Percentiles rank a stretch among this genome's conserved stretches.
phyloP scores from a whole-genome alignment of 768 basidiomycete species.

The Lactarius pseudohatsudake region DNA sequence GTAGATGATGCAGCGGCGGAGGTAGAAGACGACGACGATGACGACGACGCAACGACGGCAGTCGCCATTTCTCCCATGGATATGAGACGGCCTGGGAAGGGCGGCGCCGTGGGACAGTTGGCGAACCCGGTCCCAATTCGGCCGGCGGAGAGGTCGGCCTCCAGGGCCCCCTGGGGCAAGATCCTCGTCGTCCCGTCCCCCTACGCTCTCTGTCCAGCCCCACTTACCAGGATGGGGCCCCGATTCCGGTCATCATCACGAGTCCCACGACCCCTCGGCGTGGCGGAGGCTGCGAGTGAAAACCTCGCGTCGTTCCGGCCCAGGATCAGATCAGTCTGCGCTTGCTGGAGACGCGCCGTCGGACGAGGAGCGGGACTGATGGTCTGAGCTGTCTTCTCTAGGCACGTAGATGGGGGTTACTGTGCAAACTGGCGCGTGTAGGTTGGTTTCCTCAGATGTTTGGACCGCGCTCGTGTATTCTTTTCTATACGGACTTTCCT shows the following conservation, averaged over 20 bases:
- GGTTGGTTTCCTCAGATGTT: neutral
- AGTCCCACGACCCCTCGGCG: neutral
- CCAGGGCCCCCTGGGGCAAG: conserved; percentile 10
- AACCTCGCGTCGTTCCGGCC: neutral
- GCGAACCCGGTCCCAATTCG: neutral
- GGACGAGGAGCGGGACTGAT: neutral
- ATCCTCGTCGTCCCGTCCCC: conserved; percentile 18
- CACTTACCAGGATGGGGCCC: neutral
- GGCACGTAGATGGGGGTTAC: neutral
- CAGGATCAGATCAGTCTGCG: no score
- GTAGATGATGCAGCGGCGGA: neutral
- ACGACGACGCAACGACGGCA: conserved; percentile 4
- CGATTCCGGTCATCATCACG: neutral
- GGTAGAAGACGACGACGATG: neutral
- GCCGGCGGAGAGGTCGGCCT: neutral
- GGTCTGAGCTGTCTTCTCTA: neutral
- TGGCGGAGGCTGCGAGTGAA: neutral
- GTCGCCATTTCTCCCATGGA: conserved; percentile 9
- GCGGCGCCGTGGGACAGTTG: no score
- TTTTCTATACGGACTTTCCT: neutral
- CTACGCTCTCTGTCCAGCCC: neutral
- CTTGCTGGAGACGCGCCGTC: neutral
- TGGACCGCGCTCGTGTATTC: neutral
- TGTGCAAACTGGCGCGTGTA: neutral
- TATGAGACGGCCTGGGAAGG: neutral